Evolutionary conservation across 108 stramenopile genomes (phyloP), one percentile per base, ranked within the genome.

Genomic region (Chaetoceros tenuissimus): DNA sequence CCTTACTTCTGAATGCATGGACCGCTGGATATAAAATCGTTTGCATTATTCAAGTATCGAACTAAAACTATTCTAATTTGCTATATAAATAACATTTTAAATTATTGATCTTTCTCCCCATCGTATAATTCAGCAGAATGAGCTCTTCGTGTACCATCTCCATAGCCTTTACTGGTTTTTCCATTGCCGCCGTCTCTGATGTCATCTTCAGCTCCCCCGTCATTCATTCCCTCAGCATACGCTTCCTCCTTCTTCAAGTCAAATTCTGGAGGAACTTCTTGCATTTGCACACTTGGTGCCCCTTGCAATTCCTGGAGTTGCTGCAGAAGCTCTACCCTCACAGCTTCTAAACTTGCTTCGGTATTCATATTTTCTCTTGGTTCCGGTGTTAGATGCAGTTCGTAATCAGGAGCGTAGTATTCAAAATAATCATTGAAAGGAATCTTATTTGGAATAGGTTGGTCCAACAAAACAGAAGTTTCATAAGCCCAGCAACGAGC

Each of bases 371-470:
- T 96, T 59, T 95, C 95, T 56, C 69, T 60, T 16, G 67, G 65
- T 28, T 89, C 76, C n/a, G 88, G 87, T 17, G 77, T 81, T 47
- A 99, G 63, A 72, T 99, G 99, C 51, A 99, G 72, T 69, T 95
- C 86, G 73, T 83, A 98, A 63, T 97, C 96, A 3, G 99, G 99
- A 1, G 95, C 92, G 75, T 91, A 99, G 73, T 98, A 99, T 73
- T 99, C 97, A 76, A 81, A 96, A 80, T 98, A 99, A 64, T 99
- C 96, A 77, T 98, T 99, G 81, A 88, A 95, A 17, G 99, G 99
- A 52, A 99, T 94, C 16, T 96, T 89, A 60, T 99, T 90, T 19
- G 83, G 59, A 46, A 98, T 69, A 24, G 77, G 68, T 24, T 73
- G 62, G 48, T 87, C 87, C 49, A 85, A 54, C 46, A 91, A 51